Evolutionary conservation across 345 rosid species (phyloP).

Genomic region (Ceriops tagal): DNA sequence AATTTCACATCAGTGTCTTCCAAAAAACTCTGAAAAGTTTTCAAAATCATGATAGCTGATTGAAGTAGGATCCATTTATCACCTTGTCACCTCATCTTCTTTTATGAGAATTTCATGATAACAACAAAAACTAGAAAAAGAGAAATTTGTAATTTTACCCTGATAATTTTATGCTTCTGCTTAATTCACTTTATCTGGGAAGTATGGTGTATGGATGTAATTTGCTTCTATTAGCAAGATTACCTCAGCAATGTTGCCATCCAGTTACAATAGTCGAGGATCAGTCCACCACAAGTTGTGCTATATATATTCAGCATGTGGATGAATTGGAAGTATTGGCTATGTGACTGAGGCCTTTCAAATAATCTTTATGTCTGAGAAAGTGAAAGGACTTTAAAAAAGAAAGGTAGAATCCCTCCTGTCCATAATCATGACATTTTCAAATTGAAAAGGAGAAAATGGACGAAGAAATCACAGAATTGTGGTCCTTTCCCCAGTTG

Average conservation of each 20-base stretch:
- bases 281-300: no score
- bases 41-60: background rate
- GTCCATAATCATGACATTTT: background rate
- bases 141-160: background rate
- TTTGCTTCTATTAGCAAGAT: background rate
- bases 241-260: no score
- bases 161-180: background rate
- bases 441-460: background rate
- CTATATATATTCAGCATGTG: background rate
- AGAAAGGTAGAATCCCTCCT: background rate
- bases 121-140: background rate
- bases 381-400: background rate
- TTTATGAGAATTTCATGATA: background rate
- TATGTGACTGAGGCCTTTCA: background rate
- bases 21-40: no score
- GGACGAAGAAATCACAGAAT: background rate
- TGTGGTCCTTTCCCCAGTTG: background rate
- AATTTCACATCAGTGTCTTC: background rate
- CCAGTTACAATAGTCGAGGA: no score
- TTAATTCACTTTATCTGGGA: background rate
- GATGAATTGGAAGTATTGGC: background rate
- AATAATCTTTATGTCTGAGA: background rate
- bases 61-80: conserved; percentile 6
- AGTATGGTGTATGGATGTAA: background rate
- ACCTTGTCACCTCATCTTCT: background rate